A percentile compares a stretch with the other conserved stretches of the same genome.
Evolutionary conservation across 1,284 basidiomycete genomes (phyloP).

Genomic region (Cutaneotrichosporon cutaneum): DNA sequence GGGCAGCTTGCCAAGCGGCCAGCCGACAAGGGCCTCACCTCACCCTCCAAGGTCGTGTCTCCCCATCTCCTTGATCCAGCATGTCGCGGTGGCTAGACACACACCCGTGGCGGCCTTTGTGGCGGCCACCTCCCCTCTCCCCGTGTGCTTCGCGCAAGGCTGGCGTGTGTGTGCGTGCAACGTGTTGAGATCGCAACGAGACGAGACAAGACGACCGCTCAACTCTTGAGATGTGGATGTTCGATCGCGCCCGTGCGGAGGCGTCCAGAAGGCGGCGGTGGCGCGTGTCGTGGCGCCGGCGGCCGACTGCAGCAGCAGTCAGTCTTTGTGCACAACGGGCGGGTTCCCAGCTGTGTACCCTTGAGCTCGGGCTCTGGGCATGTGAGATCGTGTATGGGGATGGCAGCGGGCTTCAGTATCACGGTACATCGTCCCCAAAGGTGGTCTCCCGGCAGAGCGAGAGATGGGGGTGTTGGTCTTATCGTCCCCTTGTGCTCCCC

Average conservation of each 20-base stretch:
- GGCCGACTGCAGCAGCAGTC: neutral
- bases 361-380: too few species aligned
- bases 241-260: conserved; percentile 1
- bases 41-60: neutral
- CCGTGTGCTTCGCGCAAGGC: neutral
- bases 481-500: too few species aligned
- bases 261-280: neutral
- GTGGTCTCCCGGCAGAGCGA: neutral
- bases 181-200: neutral
- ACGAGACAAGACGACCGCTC: neutral
- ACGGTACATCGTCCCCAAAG: neutral
- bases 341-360: neutral
- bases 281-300: neutral
- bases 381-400: neutral
- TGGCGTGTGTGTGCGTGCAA: neutral
- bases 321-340: neutral
- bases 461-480: neutral
- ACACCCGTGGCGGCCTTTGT: neutral
- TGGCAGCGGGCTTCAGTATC: neutral
- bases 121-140: neutral
- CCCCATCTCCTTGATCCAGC: neutral
- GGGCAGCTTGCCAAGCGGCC: neutral
- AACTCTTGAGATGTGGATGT: neutral
- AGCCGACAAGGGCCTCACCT: neutral
- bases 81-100: too few species aligned